phyloP scores from a whole-genome alignment of 2,329 filamentous ascomycete species.

The Aspergillus texensis region DNA sequence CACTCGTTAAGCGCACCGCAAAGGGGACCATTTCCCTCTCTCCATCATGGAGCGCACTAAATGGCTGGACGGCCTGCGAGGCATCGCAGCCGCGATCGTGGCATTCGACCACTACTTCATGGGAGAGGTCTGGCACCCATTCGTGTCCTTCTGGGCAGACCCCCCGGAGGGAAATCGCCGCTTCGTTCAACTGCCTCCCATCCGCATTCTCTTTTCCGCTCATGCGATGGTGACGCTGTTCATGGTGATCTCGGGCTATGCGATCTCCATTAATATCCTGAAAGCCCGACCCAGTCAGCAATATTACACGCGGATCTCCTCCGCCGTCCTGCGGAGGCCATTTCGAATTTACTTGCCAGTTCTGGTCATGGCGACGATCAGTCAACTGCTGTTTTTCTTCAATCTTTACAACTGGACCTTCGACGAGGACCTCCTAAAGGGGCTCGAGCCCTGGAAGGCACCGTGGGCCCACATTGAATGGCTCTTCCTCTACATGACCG shows the following conservation, averaged over 20 bases:
- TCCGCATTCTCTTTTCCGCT: conserved; percentile 42
- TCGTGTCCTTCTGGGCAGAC: conserved; percentile 25
- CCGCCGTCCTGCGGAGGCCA: conserved; percentile 20
- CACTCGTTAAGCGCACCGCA: background rate
- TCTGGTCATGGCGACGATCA: conserved; percentile 17
- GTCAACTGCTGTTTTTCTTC: conserved; percentile 24
- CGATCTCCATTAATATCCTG: conserved; percentile 55
- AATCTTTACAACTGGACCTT: conserved; percentile 23
- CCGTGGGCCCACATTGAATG: conserved; percentile 23
- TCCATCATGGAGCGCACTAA: conserved; percentile 19
- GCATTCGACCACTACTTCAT: conserved; percentile 28
- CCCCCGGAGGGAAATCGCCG: conserved; percentile 21
- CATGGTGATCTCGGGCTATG: conserved; percentile 63
- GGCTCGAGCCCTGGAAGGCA: conserved; percentile 21
- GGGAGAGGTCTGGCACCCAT: conserved; percentile 24
- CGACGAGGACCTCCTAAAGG: conserved; percentile 17
- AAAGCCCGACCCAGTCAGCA: conserved; percentile 20
- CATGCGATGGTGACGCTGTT: conserved; percentile 54
- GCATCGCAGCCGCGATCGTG: conserved; percentile 30
- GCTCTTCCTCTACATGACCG: conserved; percentile 23
- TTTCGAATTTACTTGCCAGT: conserved; percentile 27
- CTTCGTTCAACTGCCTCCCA: conserved; percentile 40
- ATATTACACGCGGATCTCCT: conserved; percentile 19
- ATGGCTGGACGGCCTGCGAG: conserved; percentile 32
- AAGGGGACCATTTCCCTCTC: background rate